Conservation (phyloP, 129 eudicot genomes). For the Flaveria bidentis region DNA sequence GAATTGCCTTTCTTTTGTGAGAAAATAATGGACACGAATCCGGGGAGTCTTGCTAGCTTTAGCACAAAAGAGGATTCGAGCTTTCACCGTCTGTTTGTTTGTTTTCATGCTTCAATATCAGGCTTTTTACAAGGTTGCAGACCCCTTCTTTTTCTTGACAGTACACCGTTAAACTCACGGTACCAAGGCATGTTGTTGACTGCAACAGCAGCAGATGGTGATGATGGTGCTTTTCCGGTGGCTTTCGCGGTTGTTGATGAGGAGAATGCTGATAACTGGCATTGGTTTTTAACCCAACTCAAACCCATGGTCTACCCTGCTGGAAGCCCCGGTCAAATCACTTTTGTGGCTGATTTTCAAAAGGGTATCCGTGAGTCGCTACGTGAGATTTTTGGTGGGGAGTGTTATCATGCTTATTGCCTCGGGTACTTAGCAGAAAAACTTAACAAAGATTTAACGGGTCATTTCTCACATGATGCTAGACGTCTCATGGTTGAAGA, state of each 20-base stretch:
- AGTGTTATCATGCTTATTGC: constrained; percentile 54
- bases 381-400: constrained; percentile 46
- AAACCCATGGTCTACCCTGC: constrained; percentile 39
- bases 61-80: constrained; percentile 63
- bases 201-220: constrained; percentile 63
- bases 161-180: constrained; percentile 50
- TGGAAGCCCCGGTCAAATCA: constrained; percentile 42
- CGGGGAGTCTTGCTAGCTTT: constrained; percentile 57
- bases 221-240: constrained; percentile 59
- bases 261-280: constrained; percentile 61
- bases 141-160: constrained; percentile 55
- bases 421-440: constrained; percentile 54
- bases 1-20: constrained; percentile 52
- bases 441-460: constrained; percentile 53
- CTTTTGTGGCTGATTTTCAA: constrained; percentile 59
- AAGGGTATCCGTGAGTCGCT: constrained; percentile 49
- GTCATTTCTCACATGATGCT: constrained; percentile 58
- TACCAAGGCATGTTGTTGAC: constrained; percentile 62
- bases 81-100: constrained; percentile 57
- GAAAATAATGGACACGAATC: constrained; percentile 56
- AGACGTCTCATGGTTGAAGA: constrained; percentile 59
- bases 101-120: constrained; percentile 50
- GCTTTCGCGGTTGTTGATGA: constrained; percentile 63
- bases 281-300: constrained; percentile 55
- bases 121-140: constrained; percentile 65